Evolutionary conservation across 2,329 filamentous ascomycete species (phyloP), one percentile per base, ranked within the genome.

Genomic region (Aureobasidium namibiae): DNA sequence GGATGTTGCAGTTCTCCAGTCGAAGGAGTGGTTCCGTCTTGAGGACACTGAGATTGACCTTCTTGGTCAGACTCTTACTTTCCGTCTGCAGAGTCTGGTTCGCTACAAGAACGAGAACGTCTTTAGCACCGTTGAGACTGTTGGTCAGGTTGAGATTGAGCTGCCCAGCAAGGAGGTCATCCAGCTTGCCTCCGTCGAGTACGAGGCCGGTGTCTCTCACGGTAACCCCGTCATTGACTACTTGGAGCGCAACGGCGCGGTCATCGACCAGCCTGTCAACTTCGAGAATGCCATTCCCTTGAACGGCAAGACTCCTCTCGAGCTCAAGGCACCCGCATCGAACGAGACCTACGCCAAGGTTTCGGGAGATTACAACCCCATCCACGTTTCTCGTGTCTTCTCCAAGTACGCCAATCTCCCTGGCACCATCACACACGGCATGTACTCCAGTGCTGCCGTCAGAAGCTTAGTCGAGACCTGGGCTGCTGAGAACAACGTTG

Each of bases 281-380:
- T 99, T 99, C 66, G 94, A 97, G 78, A 96, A 99, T 75, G 83
- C 94, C 16, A 99, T 99, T 65, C 94, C 94, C 39, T 82, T 99
- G 50, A 95, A 89, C 69, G 92, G 94, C 67, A 96, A 92, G 80
- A 89, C 88, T 1, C 90, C 92, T 56, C 82, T 99, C 62, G 85
- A 88, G 65, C 82, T 99, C 56, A 92, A 91, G 70, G 92, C 94
- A 7, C 94, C 94, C 59, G 88, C 92, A 18, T 96, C 92, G 60
- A 99, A 99, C 76, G 94, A 99, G 80, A 96, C 90, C 31, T 99
- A 99, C 69, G 95, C 94, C 63, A 89, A 91, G 65, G 94, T 99
- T 18, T 99, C 95, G 54, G 94, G 94, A 48, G 94, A 99, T 73
- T 99, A 91, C 82, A 99, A 99, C 76, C 94, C 94, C 24, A 99